A percentile compares a stretch with the other conserved stretches of the same genome.
Evolutionary conservation across 148 eudicot species (phyloP).

Genomic region (Amaranthus cruentus): DNA sequence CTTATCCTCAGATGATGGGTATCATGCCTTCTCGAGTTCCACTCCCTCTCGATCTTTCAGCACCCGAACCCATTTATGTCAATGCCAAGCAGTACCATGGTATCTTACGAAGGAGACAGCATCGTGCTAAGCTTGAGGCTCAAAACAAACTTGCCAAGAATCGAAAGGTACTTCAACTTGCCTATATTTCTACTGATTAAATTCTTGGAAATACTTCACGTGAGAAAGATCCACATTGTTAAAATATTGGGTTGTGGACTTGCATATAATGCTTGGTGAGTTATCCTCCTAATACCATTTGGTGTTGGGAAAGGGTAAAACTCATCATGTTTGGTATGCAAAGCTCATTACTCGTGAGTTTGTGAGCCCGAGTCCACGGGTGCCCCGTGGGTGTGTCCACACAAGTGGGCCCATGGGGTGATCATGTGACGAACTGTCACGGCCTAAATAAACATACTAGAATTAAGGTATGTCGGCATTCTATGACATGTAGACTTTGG

Average conservation of each 20-base stretch:
- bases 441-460: background rate
- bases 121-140: conserved; percentile 82
- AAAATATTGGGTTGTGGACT: too few species aligned
- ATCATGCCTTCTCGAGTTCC: conserved; percentile 49
- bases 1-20: conserved; percentile 45
- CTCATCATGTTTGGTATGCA: too few species aligned
- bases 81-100: conserved; percentile 75
- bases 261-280: too few species aligned
- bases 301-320: too few species aligned
- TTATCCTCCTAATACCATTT: too few species aligned
- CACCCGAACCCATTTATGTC: conserved; percentile 54
- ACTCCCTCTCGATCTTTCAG: conserved; percentile 52
- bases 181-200: background rate
- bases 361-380: too few species aligned
- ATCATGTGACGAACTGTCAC: too few species aligned
- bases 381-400: too few species aligned
- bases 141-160: conserved; percentile 52
- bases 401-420: too few species aligned
- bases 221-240: too few species aligned
- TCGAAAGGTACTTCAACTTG: conserved; percentile 50
- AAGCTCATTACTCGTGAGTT: too few species aligned
- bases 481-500: background rate
- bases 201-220: too few species aligned
- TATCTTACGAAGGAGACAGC: conserved; percentile 65
- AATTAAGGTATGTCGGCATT: background rate